A percentile compares a stretch with the other conserved stretches of the same genome.
These are phyloP conservation scores for Trichoderma citrinoviride DNA, from an alignment of 2,329 filamentous ascomycete genomes.

Conservation along the genomic window DNA sequence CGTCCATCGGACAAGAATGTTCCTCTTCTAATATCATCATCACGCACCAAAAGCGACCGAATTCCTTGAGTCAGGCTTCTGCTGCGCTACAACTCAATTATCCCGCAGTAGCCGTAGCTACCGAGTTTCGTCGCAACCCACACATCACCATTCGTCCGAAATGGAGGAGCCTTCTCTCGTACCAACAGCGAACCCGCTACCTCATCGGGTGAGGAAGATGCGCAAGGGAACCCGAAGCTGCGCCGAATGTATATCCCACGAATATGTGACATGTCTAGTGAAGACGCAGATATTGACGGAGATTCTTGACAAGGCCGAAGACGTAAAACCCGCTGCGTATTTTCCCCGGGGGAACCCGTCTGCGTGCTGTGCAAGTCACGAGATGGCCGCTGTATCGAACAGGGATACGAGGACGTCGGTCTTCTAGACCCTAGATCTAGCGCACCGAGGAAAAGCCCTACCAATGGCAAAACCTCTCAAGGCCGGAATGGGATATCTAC, in stretches of 20 bases:
- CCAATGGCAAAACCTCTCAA: background rate
- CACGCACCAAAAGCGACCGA: no score
- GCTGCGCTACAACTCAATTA: background rate
- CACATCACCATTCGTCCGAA: slow-evolving; percentile 1
- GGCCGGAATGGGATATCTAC: background rate
- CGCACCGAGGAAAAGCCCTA: background rate
- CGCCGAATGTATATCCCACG: slow-evolving; percentile 26
- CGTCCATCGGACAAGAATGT: slow-evolving; percentile 24
- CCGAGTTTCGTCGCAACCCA: background rate
- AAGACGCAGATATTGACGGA: background rate
- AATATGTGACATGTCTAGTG: background rate
- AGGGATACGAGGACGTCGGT: slow-evolving; percentile 14
- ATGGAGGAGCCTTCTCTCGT: background rate
- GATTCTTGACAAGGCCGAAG: slow-evolving; percentile 38
- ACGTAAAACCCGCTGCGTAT: slow-evolving; percentile 47
- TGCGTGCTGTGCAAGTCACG: slow-evolving; percentile 39
- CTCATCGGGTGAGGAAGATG: slow-evolving; percentile 24
- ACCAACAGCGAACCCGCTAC: background rate
- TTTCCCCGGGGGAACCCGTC: slow-evolving; percentile 37
- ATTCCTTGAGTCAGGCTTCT: background rate
- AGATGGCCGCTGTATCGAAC: slow-evolving; percentile 22
- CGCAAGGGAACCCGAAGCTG: slow-evolving; percentile 32
- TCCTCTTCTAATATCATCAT: background rate
- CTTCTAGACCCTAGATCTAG: background rate
- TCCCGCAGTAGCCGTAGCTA: background rate